phyloP scores from a whole-genome alignment of 2,329 filamentous ascomycete species.

The Plenodomus lindquistii region DNA sequence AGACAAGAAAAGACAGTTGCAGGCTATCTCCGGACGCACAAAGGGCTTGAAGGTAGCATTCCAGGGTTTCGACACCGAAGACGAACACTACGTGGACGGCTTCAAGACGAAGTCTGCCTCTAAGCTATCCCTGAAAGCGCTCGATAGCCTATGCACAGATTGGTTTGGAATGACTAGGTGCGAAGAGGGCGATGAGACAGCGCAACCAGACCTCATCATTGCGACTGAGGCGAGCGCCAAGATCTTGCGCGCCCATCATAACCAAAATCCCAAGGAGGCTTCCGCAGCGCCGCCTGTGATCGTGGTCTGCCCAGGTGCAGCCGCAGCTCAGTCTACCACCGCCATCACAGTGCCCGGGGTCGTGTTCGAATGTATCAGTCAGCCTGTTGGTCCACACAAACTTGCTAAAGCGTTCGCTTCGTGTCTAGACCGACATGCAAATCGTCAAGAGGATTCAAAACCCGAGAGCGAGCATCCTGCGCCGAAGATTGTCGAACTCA shows the following conservation, averaged over 20 bases:
- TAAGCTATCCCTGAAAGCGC: constrained; percentile 35
- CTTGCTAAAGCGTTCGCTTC: constrained; percentile 40
- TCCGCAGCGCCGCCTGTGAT: constrained; percentile 32
- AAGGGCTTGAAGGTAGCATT: constrained; percentile 36
- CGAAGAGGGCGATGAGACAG: constrained; percentile 12
- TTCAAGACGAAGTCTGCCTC: constrained; percentile 39
- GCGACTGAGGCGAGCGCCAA: constrained; percentile 39
- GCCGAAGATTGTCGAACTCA: constrained; percentile 26
- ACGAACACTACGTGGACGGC: constrained; percentile 35
- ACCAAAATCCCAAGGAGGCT: constrained; percentile 16
- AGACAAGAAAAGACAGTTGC: constrained; percentile 27
- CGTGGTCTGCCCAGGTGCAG: constrained; percentile 40
- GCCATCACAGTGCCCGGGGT: constrained; percentile 41
- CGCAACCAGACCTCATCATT: constrained; percentile 33
- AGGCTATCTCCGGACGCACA: constrained; percentile 32
- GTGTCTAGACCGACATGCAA: constrained; percentile 37
- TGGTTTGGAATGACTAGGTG: constrained; percentile 42
- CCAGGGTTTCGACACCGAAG: constrained; percentile 39
- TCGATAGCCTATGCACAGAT: constrained; percentile 37
- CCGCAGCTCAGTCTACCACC: constrained; percentile 40
- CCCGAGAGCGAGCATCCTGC: constrained; percentile 16
- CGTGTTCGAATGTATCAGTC: constrained; percentile 41
- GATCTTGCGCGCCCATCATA: constrained; percentile 31
- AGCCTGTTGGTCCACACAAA: constrained; percentile 46
- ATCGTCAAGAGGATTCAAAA: constrained; percentile 16